Evolutionary conservation across 441 rosid genomes (phyloP).

Genomic region (Populus hybrid): DNA sequence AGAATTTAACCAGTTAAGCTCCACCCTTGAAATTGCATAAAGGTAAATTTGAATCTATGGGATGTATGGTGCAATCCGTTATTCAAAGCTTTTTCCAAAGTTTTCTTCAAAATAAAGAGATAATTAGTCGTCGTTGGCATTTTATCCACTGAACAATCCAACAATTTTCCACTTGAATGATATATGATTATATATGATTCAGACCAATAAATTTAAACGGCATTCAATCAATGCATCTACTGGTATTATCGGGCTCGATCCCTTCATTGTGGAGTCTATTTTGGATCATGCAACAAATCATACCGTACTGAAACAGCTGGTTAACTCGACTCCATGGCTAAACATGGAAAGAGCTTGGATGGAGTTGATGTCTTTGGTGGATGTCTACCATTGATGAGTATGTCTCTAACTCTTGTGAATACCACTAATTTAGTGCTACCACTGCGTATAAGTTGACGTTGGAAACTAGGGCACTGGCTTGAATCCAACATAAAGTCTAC

Average conservation of each 20-base stretch:
- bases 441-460: constrained; percentile 64
- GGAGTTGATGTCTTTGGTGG: constrained; percentile 92
- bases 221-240: constrained; percentile 43
- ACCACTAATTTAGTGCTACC: constrained; percentile 60
- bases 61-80: constrained; percentile 72
- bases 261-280: constrained; percentile 78
- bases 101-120: too few species aligned
- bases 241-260: constrained; percentile 95
- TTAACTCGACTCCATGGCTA: constrained; percentile 69
- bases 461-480: constrained; percentile 85
- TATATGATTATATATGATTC: too few species aligned
- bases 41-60: constrained; percentile 84
- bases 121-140: background rate
- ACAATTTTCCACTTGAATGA: too few species aligned
- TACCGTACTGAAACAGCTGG: constrained; percentile 64
- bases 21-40: too few species aligned
- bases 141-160: background rate
- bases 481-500: constrained; percentile 53
- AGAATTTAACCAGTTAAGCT: too few species aligned
- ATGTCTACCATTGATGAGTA: too few species aligned
- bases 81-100: constrained; percentile 30
- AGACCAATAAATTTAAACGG: background rate
- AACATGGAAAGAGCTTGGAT: constrained; percentile 73
- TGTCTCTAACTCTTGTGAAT: too few species aligned
- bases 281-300: constrained; percentile 93